Evolutionary conservation across 352 stramenopile genomes (phyloP), one percentile per base, ranked within the genome.

Genomic region (Pythium insidiosum): DNA sequence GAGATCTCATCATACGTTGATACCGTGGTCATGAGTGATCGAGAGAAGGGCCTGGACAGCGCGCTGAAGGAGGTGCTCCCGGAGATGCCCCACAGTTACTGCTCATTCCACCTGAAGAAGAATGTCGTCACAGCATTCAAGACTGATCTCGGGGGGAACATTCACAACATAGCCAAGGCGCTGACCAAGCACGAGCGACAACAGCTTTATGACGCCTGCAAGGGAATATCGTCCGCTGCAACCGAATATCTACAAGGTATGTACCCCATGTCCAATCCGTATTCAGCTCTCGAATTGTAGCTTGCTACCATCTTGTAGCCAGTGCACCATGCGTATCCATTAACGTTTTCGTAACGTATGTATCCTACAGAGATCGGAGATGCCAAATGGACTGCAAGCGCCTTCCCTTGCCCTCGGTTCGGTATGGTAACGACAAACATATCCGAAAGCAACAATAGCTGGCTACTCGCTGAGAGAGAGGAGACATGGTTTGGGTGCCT

Each of bases 101-200:
- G 47, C 13, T 33, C n/a, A 23, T 47, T 48, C 13, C 47, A 48
- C 38, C 13, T 48, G 13, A 48, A 55, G 47, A 55, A 55, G 38
- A 55, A 43, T 33, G 47, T 55, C 4, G 18, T 34, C 2, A 16
- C 18, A 19, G 43, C 44, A 38, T 55, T 24, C 39, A 48, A 55
- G 31, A 48, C 47, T 6, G 47, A 55, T 19, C 19, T 55, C 13
- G 26, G 38, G 5, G 20, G 20, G 9, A 48, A 43, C 16, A 33
- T 55, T 19, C 9, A 43, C 22, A 26, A 20, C 0, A 25, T 55
- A 11, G 29, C 38, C 1, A 43, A 55, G 30, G 24, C n/a, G 1
- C 29, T 47, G 24, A 47, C 47, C 21, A 2, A 3, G 2, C 21
- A 22, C n/a, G 38, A 54, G 38, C 13, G 24, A 12, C 11, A 21